Percentiles rank a stretch among this genome's conserved stretches.
Evolutionary conservation across 352 stramenopile genomes (phyloP).

Genomic region (Pythium pyrilobum): DNA sequence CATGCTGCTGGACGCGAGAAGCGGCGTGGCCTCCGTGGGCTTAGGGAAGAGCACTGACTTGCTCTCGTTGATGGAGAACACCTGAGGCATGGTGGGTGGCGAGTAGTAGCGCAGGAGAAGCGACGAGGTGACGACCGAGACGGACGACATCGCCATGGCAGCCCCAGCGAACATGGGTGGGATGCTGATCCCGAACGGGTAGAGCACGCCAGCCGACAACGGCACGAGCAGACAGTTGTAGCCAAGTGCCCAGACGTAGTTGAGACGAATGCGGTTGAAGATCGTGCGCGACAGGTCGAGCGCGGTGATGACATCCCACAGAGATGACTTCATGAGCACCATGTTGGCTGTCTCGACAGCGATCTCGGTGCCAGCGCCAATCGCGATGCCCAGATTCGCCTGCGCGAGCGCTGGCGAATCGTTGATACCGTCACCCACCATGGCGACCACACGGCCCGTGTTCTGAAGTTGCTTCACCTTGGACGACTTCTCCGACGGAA

Average conservation of each 20-base stretch:
- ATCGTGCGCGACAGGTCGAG: conserved; percentile 95
- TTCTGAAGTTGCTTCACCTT: conserved; percentile 91
- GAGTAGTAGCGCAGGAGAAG: conserved; percentile 91
- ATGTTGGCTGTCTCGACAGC: conserved; percentile 97
- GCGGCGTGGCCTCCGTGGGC: conserved; percentile 58
- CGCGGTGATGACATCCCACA: conserved; percentile 94
- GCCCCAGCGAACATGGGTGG: conserved; percentile 95
- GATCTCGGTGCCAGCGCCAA: conserved; percentile 95
- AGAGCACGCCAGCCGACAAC: conserved; percentile 95
- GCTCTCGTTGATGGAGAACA: conserved; percentile 51
- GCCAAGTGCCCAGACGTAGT: conserved; percentile 97
- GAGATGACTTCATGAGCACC: conserved; percentile 85
- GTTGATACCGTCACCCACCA: conserved; percentile 99
- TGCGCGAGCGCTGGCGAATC: conserved; percentile 96
- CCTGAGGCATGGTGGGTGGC: conserved; percentile 59
- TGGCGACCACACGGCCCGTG: conserved; percentile 87
- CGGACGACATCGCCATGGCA: conserved; percentile 95
- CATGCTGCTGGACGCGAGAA: conserved; percentile 62
- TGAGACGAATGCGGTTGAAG: conserved; percentile 95
- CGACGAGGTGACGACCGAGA: conserved; percentile 95
- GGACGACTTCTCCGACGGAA: conserved; percentile 94
- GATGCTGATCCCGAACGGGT: conserved; percentile 91
- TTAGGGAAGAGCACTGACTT: conserved; percentile 85
- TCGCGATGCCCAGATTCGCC: conserved; percentile 96
- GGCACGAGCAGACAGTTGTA: conserved; percentile 99